phyloP scores from a whole-genome alignment of 2,329 filamentous ascomycete genomes.

The Neurospora sp. region DNA sequence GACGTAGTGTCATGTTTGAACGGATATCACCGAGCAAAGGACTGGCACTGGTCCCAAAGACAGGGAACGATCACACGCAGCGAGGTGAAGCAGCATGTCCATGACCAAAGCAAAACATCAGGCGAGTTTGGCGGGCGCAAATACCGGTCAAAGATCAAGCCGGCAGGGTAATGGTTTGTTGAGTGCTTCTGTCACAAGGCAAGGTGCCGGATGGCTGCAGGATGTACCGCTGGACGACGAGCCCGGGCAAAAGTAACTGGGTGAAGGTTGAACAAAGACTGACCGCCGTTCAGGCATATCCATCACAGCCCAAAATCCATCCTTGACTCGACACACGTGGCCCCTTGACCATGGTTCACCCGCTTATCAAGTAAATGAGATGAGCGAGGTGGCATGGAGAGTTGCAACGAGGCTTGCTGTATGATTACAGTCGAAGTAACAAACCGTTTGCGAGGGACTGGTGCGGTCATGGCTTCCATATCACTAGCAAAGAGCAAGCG shows the following conservation, averaged over 20 bases:
- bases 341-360: slow-evolving; percentile 17
- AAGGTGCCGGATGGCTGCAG: slow-evolving; percentile 37
- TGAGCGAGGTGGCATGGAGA: neutral
- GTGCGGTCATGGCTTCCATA: neutral
- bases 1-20: neutral
- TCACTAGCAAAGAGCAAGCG: neutral
- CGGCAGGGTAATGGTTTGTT: slow-evolving; percentile 33
- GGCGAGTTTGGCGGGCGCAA: slow-evolving; percentile 34
- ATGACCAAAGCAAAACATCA: slow-evolving; percentile 21
- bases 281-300: slow-evolving; percentile 23
- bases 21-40: slow-evolving; percentile 21
- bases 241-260: slow-evolving; percentile 25
- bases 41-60: slow-evolving; percentile 7
- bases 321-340: slow-evolving; percentile 49
- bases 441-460: neutral
- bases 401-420: neutral
- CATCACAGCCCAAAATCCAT: slow-evolving; percentile 26
- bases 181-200: slow-evolving; percentile 29
- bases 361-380: slow-evolving; percentile 11
- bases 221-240: slow-evolving; percentile 31
- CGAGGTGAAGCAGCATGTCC: slow-evolving; percentile 29
- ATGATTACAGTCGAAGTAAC: neutral
- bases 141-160: slow-evolving; percentile 26
- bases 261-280: slow-evolving; percentile 37
- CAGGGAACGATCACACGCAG: slow-evolving; percentile 31